Conservation (phyloP, 768 basidiomycete species). For the Wakefieldia striispora region DNA sequence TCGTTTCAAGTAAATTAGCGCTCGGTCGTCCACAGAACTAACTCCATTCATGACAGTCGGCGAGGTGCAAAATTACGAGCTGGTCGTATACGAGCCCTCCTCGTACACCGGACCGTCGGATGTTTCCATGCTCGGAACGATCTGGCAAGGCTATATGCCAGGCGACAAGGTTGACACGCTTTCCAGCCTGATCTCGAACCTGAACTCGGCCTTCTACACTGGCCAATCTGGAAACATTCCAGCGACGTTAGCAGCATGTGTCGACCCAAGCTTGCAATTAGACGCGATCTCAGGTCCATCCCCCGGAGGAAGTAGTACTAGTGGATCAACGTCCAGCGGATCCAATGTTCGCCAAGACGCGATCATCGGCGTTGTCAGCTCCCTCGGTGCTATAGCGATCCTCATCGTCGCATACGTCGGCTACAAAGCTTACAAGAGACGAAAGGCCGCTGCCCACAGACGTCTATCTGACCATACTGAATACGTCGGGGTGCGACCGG, state of each 20-base stretch:
- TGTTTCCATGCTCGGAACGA: conserved; percentile 53
- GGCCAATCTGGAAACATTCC: conserved; percentile 44
- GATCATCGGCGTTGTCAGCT: conserved; percentile 87
- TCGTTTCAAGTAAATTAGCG: conserved; percentile 17
- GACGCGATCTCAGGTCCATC: conserved; percentile 43
- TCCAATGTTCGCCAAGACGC: conserved; percentile 64
- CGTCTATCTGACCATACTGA: conserved; percentile 58
- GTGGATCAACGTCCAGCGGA: conserved; percentile 24
- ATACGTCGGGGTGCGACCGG: conserved; percentile 47
- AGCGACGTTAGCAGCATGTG: conserved; percentile 57
- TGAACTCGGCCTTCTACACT: conserved; percentile 64
- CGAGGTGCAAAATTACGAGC: conserved; percentile 49
- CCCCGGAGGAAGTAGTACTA: conserved; percentile 18
- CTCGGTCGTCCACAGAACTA: conserved; percentile 20
- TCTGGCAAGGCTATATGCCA: conserved; percentile 73
- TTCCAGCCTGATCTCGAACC: conserved; percentile 59
- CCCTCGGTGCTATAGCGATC: conserved; percentile 76
- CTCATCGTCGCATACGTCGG: conserved; percentile 71
- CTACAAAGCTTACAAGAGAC: conserved; percentile 64
- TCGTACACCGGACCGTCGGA: conserved; percentile 52
- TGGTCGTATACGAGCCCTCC: conserved; percentile 68
- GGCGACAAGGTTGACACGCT: conserved; percentile 52
- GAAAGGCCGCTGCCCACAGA: conserved; percentile 66
- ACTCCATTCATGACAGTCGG: conserved; percentile 29
- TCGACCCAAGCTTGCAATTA: conserved; percentile 68